Conservation (phyloP, 1,284 basidiomycete species). For the Fistulina hepatica region DNA sequence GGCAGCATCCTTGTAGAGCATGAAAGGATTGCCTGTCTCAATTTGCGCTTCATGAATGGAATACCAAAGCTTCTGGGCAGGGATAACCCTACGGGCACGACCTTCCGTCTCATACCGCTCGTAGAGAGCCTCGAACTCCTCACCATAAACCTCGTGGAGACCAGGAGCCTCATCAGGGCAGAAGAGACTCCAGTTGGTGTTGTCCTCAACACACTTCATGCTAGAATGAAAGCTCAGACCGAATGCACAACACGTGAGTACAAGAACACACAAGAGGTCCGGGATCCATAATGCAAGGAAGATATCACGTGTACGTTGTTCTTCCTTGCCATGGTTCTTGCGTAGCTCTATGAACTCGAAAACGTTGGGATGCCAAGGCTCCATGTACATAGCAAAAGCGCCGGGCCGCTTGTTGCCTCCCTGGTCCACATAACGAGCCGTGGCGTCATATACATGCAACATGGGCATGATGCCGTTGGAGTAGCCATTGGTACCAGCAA, state of each 20-base stretch:
- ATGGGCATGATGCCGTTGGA: constrained; percentile 99
- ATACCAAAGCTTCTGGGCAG: constrained; percentile 99
- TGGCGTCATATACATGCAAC: constrained; percentile 97
- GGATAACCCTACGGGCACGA: constrained; percentile 77
- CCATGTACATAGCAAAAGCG: constrained; percentile 95
- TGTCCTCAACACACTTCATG: constrained; percentile 88
- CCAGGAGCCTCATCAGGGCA: constrained; percentile 95
- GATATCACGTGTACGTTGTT: constrained; percentile 91
- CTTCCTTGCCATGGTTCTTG: constrained; percentile 99
- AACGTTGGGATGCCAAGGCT: constrained; percentile 96
- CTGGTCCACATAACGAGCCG: constrained; percentile 98
- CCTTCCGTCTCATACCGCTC: constrained; percentile 88
- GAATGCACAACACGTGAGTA: not conserved
- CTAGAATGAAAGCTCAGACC: too few relatives aligned
- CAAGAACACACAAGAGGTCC: constrained; percentile 77
- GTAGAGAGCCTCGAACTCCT: constrained; percentile 88
- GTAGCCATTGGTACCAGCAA: constrained; percentile 94
- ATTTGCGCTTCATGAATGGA: constrained; percentile 95
- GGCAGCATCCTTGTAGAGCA: constrained; percentile 92
- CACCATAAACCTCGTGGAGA: constrained; percentile 84
- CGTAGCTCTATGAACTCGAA: constrained; percentile 97
- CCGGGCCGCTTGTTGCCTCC: constrained; percentile 99
- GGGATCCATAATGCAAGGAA: constrained; percentile 99
- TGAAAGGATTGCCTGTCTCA: constrained; percentile 97
- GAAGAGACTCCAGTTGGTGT: constrained; percentile 93